Evolutionary conservation across 2,329 filamentous ascomycete species (phyloP), one percentile per base, ranked within the genome.

Genomic region (Monilinia fructigena): DNA sequence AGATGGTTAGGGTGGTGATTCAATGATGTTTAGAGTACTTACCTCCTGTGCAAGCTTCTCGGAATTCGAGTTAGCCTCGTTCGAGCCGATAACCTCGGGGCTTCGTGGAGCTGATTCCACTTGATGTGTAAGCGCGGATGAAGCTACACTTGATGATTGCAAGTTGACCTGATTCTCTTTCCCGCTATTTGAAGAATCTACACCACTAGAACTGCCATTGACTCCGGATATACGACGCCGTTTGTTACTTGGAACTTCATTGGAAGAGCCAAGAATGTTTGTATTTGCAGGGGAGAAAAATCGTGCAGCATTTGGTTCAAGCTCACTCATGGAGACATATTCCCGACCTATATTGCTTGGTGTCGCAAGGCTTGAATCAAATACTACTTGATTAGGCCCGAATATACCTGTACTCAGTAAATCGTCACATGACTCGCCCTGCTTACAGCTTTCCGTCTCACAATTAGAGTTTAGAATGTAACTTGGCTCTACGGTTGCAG

Each of bases 291-390:
- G 31, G 35, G 18, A 53, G 59, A 53, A 28, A 40, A 40, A 40
- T 14, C 47, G 59, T 40, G 59, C 14, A 3, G 47, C 59, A 53
- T 53, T 40, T 62, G 59, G 59, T 53, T 53, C 59, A 52, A 62
- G 31, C 35, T 62, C 59, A 53, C 59, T 62, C 59, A 62, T 62
- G 16, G 59, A 62, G 59, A 62, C 59, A 62, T 53, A 62, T 40
- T 62, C 59, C 47, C 31, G 47, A 40, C 14, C 38, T 28, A 62
- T 40, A 10, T 38, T 62, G 20, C 40, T 52, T 38, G 47, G n/a
- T 20, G 31, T 8, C n/a, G 35, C 23, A 35, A 62, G 14, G 59
- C 42, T 65, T 23, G 35, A 28, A 28, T 31, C 50, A 52, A 45
- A 59, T 16, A 59, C n/a, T 45, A 35, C 20, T 54, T 60, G 55